Percentiles rank a stretch among this genome's conserved stretches.
Conservation (phyloP, 495 filamentous ascomycete species). For the Cryomyces minteri region DNA sequence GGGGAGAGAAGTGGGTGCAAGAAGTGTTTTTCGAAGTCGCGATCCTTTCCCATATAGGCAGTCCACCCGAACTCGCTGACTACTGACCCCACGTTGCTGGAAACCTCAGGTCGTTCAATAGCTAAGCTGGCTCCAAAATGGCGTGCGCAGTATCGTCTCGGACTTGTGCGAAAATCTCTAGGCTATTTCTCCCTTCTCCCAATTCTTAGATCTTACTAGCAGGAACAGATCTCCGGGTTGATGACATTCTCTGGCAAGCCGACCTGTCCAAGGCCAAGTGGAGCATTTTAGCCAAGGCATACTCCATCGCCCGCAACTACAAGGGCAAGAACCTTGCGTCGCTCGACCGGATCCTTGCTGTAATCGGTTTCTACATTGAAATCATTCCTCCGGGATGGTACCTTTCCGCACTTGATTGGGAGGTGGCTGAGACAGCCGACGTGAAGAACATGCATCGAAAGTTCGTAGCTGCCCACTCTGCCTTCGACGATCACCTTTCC, state of each 20-base stretch:
- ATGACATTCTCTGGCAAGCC: constrained; percentile 25
- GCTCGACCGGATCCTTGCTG: constrained; percentile 21
- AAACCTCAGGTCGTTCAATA: too few relatives aligned
- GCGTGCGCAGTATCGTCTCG: too few relatives aligned
- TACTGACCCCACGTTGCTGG: too few relatives aligned
- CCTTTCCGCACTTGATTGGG: constrained; percentile 24
- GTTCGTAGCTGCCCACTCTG: not conserved
- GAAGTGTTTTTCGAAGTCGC: too few relatives aligned
- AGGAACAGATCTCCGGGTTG: constrained; percentile 16
- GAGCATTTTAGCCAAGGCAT: constrained; percentile 29
- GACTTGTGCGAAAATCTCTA: too few relatives aligned
- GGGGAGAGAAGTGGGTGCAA: too few relatives aligned
- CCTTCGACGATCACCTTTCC: not conserved
- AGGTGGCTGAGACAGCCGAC: constrained; percentile 1
- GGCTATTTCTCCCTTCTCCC: too few relatives aligned
- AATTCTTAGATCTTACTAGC: not conserved
- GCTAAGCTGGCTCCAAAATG: too few relatives aligned
- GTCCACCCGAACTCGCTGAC: too few relatives aligned
- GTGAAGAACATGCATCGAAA: not conserved
- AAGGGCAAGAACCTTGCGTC: constrained; percentile 20
- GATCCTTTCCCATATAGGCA: too few relatives aligned
- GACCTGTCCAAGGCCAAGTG: constrained; percentile 29
- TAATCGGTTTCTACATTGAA: constrained; percentile 21
- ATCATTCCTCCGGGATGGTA: constrained; percentile 22
- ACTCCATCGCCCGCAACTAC: constrained; percentile 29